Percentiles rank a stretch among this genome's conserved stretches.
Evolutionary conservation across 805 yeast genomes (phyloP).

Genomic region (Ogataea philodendri): DNA sequence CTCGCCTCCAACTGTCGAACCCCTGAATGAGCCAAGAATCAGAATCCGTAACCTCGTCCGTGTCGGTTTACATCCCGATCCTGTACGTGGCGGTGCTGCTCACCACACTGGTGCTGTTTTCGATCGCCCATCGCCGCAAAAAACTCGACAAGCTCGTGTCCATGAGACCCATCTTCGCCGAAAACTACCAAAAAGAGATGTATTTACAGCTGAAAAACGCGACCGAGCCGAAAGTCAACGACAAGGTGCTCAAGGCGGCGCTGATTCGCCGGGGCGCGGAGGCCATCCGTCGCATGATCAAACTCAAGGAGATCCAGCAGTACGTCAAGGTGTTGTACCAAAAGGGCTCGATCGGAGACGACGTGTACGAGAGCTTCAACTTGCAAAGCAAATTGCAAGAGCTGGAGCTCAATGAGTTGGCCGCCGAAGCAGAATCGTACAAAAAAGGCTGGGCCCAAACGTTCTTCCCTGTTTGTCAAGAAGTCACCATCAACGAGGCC

Average conservation of each 20-base stretch:
- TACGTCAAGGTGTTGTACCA: slow-evolving; percentile 72
- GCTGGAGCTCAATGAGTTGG: slow-evolving; percentile 73
- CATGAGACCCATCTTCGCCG: slow-evolving; percentile 71
- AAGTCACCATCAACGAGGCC: slow-evolving; percentile 90
- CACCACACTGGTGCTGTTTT: slow-evolving; percentile 64
- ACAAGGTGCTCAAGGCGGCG: slow-evolving; percentile 48
- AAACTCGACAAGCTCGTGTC: slow-evolving; percentile 51
- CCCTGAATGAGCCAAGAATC: slow-evolving; percentile 19
- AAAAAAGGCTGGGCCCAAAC: slow-evolving; percentile 80
- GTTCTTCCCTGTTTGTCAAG: slow-evolving; percentile 78
- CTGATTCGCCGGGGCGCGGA: slow-evolving; percentile 70
- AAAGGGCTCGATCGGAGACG: slow-evolving; percentile 90
- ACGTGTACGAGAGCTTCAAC: slow-evolving; percentile 73
- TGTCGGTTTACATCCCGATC: slow-evolving; percentile 70
- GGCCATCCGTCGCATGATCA: slow-evolving; percentile 77
- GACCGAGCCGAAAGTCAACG: slow-evolving; percentile 63
- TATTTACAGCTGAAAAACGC: slow-evolving; percentile 57
- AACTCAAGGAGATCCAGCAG: slow-evolving; percentile 75
- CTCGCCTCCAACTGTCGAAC: background rate
- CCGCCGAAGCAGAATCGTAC: slow-evolving; percentile 66
- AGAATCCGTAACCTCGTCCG: slow-evolving; percentile 32
- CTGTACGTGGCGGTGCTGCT: slow-evolving; percentile 70
- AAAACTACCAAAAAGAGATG: slow-evolving; percentile 62
- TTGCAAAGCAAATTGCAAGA: slow-evolving; percentile 78
- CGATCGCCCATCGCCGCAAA: slow-evolving; percentile 62